A percentile compares a stretch with the other conserved stretches of the same genome.
These are phyloP conservation scores for Pichia exigua DNA, from an alignment of 805 yeast genomes.

Conservation along the genomic window DNA sequence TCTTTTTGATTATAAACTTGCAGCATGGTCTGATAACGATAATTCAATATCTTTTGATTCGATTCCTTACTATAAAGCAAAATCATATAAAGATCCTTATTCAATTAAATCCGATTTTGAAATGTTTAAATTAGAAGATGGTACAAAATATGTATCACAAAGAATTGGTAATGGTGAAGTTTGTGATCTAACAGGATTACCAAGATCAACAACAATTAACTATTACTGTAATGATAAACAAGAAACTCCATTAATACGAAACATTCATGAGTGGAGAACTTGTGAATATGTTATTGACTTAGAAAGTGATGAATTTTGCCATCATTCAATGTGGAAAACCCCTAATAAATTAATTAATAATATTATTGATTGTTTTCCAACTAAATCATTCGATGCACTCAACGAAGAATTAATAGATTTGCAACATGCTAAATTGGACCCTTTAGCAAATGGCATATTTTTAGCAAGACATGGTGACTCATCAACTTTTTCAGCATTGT, in stretches of 20 bases:
- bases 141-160: slow-evolving; percentile 24
- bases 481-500: not conserved
- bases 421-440: not conserved
- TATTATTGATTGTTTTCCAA: slow-evolving; percentile 1
- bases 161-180: slow-evolving; percentile 23
- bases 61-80: slow-evolving; percentile 1
- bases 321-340: slow-evolving; percentile 3
- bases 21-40: slow-evolving; percentile 6
- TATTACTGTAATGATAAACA: slow-evolving; percentile 22
- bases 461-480: not conserved
- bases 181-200: slow-evolving; percentile 29
- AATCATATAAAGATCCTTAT: slow-evolving; percentile 7
- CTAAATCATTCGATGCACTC: not conserved
- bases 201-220: slow-evolving; percentile 21
- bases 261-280: slow-evolving; percentile 25
- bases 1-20: slow-evolving; percentile 1
- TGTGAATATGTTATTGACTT: slow-evolving; percentile 22
- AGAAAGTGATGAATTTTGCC: slow-evolving; percentile 13
- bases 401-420: not conserved
- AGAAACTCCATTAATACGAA: slow-evolving; percentile 14
- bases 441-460: slow-evolving; percentile 8
- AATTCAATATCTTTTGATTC: not conserved
- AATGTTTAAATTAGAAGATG: slow-evolving; percentile 17
- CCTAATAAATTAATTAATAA: not conserved
- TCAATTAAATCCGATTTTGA: slow-evolving; percentile 19